Evolutionary conservation across 345 rosid genomes (phyloP).

Genomic region (Salix arbutifolia): DNA sequence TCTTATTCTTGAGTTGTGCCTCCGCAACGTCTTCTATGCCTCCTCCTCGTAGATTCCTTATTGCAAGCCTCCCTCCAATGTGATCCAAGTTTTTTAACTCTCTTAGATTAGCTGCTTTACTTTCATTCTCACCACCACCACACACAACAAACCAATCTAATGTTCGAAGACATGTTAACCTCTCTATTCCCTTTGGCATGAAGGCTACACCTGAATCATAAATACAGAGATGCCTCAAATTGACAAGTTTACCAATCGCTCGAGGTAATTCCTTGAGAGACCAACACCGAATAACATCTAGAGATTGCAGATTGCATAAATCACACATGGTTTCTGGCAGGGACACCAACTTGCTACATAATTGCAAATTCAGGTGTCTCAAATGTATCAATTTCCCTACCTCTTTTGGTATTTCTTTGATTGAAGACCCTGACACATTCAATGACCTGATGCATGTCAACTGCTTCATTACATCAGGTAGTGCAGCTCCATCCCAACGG

Average conservation of each 20-base stretch:
- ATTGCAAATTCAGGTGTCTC: slow-evolving; percentile 7
- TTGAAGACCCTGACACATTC: neutral
- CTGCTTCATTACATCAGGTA: too few relatives aligned
- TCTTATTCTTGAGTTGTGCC: too few relatives aligned
- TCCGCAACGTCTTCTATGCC: too few relatives aligned
- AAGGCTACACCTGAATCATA: rapidly evolving
- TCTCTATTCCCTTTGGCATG: slow-evolving; percentile 15
- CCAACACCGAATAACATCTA: neutral
- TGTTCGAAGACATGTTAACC: slow-evolving; percentile 5
- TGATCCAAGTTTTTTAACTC: too few relatives aligned
- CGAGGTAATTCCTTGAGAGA: neutral
- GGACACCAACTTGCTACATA: neutral
- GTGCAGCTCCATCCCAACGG: too few relatives aligned
- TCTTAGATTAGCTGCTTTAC: too few relatives aligned
- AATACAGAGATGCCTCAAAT: neutral
- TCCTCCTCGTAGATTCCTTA: too few relatives aligned
- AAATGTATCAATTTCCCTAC: neutral
- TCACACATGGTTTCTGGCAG: slow-evolving; percentile 11
- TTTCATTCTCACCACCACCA: neutral
- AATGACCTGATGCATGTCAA: too few relatives aligned
- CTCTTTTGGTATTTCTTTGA: neutral
- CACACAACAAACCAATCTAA: neutral
- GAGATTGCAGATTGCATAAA: slow-evolving; percentile 2
- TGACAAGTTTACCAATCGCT: slow-evolving; percentile 3
- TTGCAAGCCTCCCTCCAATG: too few relatives aligned